Evolutionary conservation across 257 asterid species (phyloP), one percentile per base, ranked within the genome.

Genomic region (Solanum gracilifrons): DNA sequence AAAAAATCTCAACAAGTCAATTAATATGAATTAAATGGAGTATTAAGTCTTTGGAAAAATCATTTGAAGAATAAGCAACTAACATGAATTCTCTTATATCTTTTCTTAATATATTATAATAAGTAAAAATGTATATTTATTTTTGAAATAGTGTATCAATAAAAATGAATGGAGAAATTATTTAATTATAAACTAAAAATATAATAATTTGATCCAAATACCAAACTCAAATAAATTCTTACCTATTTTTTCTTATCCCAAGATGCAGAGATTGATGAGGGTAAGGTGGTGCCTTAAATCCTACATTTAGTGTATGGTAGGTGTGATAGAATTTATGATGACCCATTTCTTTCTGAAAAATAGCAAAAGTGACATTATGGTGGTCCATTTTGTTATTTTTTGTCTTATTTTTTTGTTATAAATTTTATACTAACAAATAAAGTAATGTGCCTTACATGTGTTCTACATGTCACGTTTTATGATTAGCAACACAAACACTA

Each of bases 291-390:
- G 87, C 55, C 86, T 85, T 58, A 91, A 91, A 71, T 88, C 32
- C 43, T 85, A 86, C 71, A 62, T 85, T 82, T 18, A 74, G 71
- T 86, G 88, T 43, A 25, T 69, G 89, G 80, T 58, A 64, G 93
- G 93, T 89, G 86, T 87, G 90, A 91, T 87, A 90, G 91, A 87
- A 87, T 88, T 93, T 83, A 91, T 91, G 93, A 92, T 92, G 79
- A 82, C 89, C 94, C 93, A 91, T 87, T 89, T 31, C 90, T 89
- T 39, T 25, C 29, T 86, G 72, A 77, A 23, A 21, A 84, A 33
- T 76, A 64, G 85, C 41, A 72, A 87, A 85, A 87, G 90, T 5
- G 46, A 46, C 86, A 25, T 32, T 68, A 6, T 5, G 35, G 23
- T 74, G 51, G 31, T 74, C 25, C 48, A 36, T 39, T 74, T 73